These are phyloP conservation scores for Musa beccarii DNA, from an alignment of 176 grass and related monocot genomes.

Conservation along the genomic window DNA sequence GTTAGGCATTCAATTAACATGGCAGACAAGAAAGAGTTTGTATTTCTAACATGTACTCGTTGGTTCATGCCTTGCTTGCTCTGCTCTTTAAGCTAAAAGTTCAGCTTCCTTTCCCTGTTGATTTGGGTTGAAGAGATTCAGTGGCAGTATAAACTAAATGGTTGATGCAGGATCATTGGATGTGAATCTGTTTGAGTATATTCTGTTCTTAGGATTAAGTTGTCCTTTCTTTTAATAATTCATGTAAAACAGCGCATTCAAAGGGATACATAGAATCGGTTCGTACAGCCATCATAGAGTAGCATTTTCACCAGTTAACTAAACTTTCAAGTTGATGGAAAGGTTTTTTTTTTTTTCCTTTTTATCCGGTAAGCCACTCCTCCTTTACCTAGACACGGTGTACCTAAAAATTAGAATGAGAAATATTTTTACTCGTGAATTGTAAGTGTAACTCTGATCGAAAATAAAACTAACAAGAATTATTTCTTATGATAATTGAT, in stretches of 20 bases:
- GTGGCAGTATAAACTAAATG: not conserved
- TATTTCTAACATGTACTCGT: too few species aligned
- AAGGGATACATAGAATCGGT: slow-evolving; percentile 54
- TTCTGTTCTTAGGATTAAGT: slow-evolving; percentile 1
- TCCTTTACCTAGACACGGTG: too few species aligned
- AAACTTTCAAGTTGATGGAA: slow-evolving; percentile 51
- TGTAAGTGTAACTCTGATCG: too few species aligned
- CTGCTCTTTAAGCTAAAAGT: not conserved
- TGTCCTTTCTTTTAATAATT: slow-evolving; percentile 8
- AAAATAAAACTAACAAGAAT: too few species aligned
- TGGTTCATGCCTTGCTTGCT: not conserved
- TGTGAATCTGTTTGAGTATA: not conserved
- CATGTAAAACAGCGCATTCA: slow-evolving; percentile 57
- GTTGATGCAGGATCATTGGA: not conserved
- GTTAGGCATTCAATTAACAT: too few species aligned
- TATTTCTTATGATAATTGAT: too few species aligned
- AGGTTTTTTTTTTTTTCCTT: not conserved
- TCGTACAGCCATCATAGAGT: slow-evolving; percentile 35
- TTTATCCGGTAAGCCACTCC: too few species aligned
- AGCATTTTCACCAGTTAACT: slow-evolving; percentile 47
- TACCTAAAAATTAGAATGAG: too few species aligned
- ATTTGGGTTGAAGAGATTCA: not conserved
- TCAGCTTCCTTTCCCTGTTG: not conserved
- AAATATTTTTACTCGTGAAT: too few species aligned
- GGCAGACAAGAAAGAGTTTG: too few species aligned